Base-by-base conservation (phyloP, 352 stramenopile genomes). In the Pythium myriotylum region DNA sequence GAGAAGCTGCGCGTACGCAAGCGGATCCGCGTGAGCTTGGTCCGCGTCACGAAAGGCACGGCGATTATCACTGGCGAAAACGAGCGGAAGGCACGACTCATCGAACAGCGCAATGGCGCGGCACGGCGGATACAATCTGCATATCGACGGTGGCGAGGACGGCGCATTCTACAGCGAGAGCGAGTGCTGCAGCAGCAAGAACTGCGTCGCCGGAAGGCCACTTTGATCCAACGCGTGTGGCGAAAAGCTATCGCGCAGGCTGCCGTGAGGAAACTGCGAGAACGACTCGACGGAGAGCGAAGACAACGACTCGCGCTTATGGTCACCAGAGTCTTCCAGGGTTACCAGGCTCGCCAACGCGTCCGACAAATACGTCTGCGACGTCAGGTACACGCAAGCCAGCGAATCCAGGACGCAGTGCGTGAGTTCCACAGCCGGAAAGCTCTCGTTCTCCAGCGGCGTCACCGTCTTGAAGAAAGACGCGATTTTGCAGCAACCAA, bases 21-120 rank as follows among this genome's bases (percentile, higher is more conserved):
- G 60, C 73, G 79, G 14, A 86, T 91, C 14, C 79, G 78, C 22
- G 58, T 63, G 5, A 88, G 66, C 46, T 68, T 91, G 39, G 59
- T 86, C 33, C 76, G 82, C 27, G 79, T 91, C 27, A 86, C 78
- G 3, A 79, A 76, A 26, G 82, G 79, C 17, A 89, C 82, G 0
- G 78, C 77, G 4, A 79, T 91, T 32, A 79, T 91, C 10, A 56
- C 81, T 0, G 78, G 77, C 19, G 77, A 91, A 48, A 86, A 84
- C 40, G 79, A 89, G 14, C 68, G 79, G 10, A 67, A 68, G 0
- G 53, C 69, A 4, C 65, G 71, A 0, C 17, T 77, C 20, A 46
- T 70, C 2, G 47, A 27, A 3, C 59, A 63, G 19, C 70, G 77
- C 1, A 70, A 56, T 4, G 51, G 55, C 0, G 76, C 79, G 3